phyloP scores from a whole-genome alignment of 371 early-diverging fungal genomes.

The Circinella umbellata region DNA sequence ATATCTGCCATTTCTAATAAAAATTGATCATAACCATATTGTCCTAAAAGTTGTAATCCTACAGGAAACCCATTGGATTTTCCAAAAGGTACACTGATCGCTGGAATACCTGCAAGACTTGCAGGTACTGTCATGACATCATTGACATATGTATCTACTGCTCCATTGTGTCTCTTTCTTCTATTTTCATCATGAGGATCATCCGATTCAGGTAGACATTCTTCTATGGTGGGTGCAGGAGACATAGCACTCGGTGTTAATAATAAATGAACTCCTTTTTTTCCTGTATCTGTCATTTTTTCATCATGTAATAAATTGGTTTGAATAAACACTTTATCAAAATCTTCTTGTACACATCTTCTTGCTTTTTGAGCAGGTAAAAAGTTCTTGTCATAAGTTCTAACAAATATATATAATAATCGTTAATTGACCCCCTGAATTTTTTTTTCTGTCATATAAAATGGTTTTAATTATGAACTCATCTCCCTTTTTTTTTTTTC shows the following conservation, averaged over 20 bases:
- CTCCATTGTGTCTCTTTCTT: slow-evolving; percentile 6
- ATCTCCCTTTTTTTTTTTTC: background rate
- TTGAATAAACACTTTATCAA: slow-evolving; percentile 70
- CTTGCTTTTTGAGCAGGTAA: slow-evolving; percentile 83
- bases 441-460: no score
- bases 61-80: slow-evolving; percentile 61
- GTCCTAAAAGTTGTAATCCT: slow-evolving; percentile 83
- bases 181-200: slow-evolving; percentile 19
- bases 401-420: background rate
- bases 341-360: slow-evolving; percentile 79
- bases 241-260: slow-evolving; percentile 76
- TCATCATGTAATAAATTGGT: slow-evolving; percentile 32
- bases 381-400: slow-evolving; percentile 72
- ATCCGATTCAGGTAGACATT: slow-evolving; percentile 30
- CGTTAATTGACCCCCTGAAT: no score
- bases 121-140: slow-evolving; percentile 93
- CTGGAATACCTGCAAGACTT: slow-evolving; percentile 83
- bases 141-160: slow-evolving; percentile 70
- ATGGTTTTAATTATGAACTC: no score
- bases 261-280: slow-evolving; percentile 63
- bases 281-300: background rate
- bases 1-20: slow-evolving; percentile 49
- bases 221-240: slow-evolving; percentile 62
- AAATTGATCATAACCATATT: slow-evolving; percentile 79
- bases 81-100: slow-evolving; percentile 68